These are phyloP conservation scores for Phialemoniopsis sp. DNA, from an alignment of 2,329 filamentous ascomycete genomes.

Conservation along the genomic window DNA sequence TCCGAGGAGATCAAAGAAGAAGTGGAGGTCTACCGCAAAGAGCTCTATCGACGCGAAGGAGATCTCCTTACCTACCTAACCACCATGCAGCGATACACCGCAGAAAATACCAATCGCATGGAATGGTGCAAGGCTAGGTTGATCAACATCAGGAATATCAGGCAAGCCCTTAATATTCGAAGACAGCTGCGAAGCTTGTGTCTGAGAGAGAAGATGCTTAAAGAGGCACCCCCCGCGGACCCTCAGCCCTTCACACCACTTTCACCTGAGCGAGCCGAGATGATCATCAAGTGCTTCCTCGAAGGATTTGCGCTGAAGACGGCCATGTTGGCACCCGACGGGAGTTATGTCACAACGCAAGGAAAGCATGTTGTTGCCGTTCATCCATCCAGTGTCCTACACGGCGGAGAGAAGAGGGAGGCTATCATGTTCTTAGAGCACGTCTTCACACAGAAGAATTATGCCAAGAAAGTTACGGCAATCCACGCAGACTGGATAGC, in stretches of 20 bases:
- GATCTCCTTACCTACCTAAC: slow-evolving; percentile 63
- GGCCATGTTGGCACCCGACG: slow-evolving; percentile 55
- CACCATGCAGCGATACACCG: slow-evolving; percentile 57
- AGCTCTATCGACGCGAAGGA: slow-evolving; percentile 57
- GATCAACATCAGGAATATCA: slow-evolving; percentile 58
- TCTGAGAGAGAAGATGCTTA: slow-evolving; percentile 44
- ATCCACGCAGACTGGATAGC: slow-evolving; percentile 58
- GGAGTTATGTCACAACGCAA: slow-evolving; percentile 55
- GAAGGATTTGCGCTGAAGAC: slow-evolving; percentile 58
- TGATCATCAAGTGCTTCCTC: slow-evolving; percentile 57
- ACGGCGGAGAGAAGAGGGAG: slow-evolving; percentile 55
- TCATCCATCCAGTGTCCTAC: slow-evolving; percentile 59
- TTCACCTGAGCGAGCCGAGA: slow-evolving; percentile 48
- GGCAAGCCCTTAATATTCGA: slow-evolving; percentile 57
- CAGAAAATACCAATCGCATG: slow-evolving; percentile 49
- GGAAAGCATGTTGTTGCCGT: slow-evolving; percentile 59
- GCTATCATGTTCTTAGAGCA: slow-evolving; percentile 67
- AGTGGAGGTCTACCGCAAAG: slow-evolving; percentile 47
- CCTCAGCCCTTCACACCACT: slow-evolving; percentile 52
- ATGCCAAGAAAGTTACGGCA: slow-evolving; percentile 61
- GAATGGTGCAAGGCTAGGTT: slow-evolving; percentile 56
- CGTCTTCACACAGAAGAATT: slow-evolving; percentile 63
- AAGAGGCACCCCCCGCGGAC: slow-evolving; percentile 40
- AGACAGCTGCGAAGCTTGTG: slow-evolving; percentile 57
- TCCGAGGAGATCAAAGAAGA: slow-evolving; percentile 53